A percentile compares a stretch with the other conserved stretches of the same genome.
These are phyloP conservation scores for Calocybe cyanea DNA, from an alignment of 768 basidiomycete species.

Conservation along the genomic window DNA sequence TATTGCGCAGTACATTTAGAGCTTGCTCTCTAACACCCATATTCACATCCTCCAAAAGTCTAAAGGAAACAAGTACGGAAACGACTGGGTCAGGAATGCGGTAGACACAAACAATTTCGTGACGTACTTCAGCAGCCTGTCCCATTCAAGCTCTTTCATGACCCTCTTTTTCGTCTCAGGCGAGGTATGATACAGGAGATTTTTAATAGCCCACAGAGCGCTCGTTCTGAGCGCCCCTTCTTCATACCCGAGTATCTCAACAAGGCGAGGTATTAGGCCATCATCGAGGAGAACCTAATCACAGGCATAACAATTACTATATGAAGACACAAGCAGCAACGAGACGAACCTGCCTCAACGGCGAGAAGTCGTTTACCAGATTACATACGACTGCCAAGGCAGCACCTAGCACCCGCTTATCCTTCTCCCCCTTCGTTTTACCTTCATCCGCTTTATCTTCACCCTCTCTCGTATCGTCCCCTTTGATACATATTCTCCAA, in stretches of 20 bases:
- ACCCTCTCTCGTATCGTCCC: neutral
- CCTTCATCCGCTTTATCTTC: neutral
- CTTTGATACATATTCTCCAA: conserved; percentile 43
- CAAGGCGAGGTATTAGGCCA: conserved; percentile 62
- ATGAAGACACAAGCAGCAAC: conserved; percentile 7
- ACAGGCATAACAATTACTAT: neutral
- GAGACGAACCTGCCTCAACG: conserved; percentile 59
- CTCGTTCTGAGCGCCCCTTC: conserved; percentile 33
- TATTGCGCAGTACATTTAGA: conserved; percentile 60
- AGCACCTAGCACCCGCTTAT: conserved; percentile 65
- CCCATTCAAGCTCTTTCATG: conserved; percentile 70
- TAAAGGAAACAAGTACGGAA: conserved; percentile 25
- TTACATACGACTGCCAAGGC: conserved; percentile 80
- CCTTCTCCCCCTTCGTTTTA: conserved; percentile 42
- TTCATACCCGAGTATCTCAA: conserved; percentile 41
- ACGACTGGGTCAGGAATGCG: neutral
- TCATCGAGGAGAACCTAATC: conserved; percentile 60
- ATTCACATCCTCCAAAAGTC: conserved; percentile 53
- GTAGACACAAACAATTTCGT: neutral
- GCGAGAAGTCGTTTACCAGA: conserved; percentile 83
- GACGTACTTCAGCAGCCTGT: conserved; percentile 50
- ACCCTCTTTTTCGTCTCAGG: conserved; percentile 60
- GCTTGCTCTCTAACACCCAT: conserved; percentile 66
- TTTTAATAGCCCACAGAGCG: conserved; percentile 86
- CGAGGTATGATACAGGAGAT: conserved; percentile 64